Evolutionary conservation across 2,329 filamentous ascomycete species (phyloP).

Genomic region (Pseudogymnoascus sp.): DNA sequence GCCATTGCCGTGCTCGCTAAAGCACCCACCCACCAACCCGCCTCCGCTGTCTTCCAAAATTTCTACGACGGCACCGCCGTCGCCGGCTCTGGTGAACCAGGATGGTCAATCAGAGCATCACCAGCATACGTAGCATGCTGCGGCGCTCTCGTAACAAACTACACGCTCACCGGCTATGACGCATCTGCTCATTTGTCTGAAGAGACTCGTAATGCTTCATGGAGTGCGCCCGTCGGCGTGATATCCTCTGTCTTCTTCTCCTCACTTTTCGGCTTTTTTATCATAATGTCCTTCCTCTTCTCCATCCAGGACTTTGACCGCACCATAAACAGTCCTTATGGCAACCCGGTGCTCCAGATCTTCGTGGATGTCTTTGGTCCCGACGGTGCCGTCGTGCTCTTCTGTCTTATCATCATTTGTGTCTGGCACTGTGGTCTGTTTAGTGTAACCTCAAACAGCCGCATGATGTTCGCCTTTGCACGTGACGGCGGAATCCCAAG

Average conservation of each 20-base stretch:
- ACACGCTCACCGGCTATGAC: slow-evolving; percentile 41
- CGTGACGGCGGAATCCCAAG: slow-evolving; percentile 45
- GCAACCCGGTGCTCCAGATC: slow-evolving; percentile 49
- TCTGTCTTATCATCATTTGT: slow-evolving; percentile 47
- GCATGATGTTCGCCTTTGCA: slow-evolving; percentile 52
- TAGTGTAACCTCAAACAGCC: slow-evolving; percentile 45
- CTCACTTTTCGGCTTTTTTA: slow-evolving; percentile 49
- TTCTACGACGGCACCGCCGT: slow-evolving; percentile 47
- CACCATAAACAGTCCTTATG: slow-evolving; percentile 37
- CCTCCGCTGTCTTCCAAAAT: slow-evolving; percentile 45
- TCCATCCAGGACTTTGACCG: slow-evolving; percentile 47
- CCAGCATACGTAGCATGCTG: slow-evolving; percentile 46
- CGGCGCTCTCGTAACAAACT: slow-evolving; percentile 46
- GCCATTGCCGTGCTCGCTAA: slow-evolving; percentile 48
- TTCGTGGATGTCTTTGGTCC: slow-evolving; percentile 48
- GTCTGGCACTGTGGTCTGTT: slow-evolving; percentile 55
- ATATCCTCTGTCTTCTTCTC: slow-evolving; percentile 48
- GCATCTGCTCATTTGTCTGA: slow-evolving; percentile 48
- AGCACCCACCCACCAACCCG: slow-evolving; percentile 46
- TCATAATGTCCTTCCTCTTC: slow-evolving; percentile 48
- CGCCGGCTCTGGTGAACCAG: slow-evolving; percentile 27
- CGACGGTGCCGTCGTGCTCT: slow-evolving; percentile 45
- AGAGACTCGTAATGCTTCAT: slow-evolving; percentile 47
- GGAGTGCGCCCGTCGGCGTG: slow-evolving; percentile 49
- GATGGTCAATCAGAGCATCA: slow-evolving; percentile 45